Percentiles rank a stretch among this genome's conserved stretches.
Conservation (phyloP, 495 filamentous ascomycete genomes). For the Viridothelium virens region DNA sequence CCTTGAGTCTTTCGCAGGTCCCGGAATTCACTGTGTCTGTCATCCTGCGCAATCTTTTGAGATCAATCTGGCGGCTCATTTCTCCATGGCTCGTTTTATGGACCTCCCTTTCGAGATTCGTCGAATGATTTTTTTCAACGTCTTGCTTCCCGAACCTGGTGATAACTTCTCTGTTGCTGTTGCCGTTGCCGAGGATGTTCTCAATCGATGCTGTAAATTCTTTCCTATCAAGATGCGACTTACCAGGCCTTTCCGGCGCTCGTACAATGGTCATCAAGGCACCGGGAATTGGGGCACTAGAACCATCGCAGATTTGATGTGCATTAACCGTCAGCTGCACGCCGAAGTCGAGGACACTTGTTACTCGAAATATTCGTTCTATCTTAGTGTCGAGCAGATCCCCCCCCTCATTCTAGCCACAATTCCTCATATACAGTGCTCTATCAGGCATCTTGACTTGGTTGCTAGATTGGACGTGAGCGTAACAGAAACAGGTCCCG, state of each 20-base stretch:
- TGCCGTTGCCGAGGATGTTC: neutral
- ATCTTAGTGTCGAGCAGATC: neutral
- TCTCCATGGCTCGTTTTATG: neutral
- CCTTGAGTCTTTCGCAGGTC: too few species aligned
- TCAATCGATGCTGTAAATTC: neutral
- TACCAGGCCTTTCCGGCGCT: neutral
- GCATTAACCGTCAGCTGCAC: neutral
- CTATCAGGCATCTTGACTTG: neutral
- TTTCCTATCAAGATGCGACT: neutral
- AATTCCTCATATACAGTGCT: neutral
- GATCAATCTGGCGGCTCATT: neutral
- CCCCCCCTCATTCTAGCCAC: neutral
- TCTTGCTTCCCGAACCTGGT: neutral
- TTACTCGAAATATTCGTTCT: neutral
- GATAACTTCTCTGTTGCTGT: neutral
- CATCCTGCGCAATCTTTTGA: neutral
- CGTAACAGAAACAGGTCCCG: neutral
- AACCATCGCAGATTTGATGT: neutral
- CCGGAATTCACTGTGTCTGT: neutral
- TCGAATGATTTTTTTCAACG: neutral
- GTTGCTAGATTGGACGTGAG: neutral
- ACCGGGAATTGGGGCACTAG: neutral
- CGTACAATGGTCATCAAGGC: neutral
- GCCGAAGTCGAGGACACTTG: neutral
- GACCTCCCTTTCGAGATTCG: neutral